Evolutionary conservation across 2,329 filamentous ascomycete species (phyloP), one percentile per base, ranked within the genome.

Genomic region (Geosmithia morbida): DNA sequence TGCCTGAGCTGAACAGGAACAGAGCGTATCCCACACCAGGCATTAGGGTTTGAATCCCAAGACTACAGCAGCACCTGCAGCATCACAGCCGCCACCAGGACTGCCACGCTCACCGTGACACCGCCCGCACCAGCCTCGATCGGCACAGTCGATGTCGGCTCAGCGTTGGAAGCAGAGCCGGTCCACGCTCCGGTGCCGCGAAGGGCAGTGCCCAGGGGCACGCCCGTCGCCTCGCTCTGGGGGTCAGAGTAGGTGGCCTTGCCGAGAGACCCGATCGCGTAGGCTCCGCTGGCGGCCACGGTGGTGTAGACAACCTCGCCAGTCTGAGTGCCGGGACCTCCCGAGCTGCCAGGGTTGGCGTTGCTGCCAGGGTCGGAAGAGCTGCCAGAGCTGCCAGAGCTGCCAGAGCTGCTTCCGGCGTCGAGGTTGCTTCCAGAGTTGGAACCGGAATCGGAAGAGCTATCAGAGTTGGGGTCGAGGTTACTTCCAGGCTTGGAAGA

Each of bases 41-140:
- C 33, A 37, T 13, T 37, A 3, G 3, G 13, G 3, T 11, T 37
- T 13, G 6, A 37, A 30, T 16, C 7, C 16, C 33, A 11, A 13
- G 11, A 57, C 45, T 45, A 55, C 55, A 41, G 56, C 51, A 46
- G 57, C 48, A 62, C 33, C 33, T 37, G 33, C 30, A 57, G 46
- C 44, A 55, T 55, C 40, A 56, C 51, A 46, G 57, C 48, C 41
- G 56, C 56, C 10, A 55, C 46, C 48, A 62, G 37, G 16, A 54
- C 57, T 16, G 54, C 43, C 46, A 63, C 40, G 17, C 61, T 52
- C 16, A 55, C 50, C 3, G 50, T 51, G 41, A 61, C 42, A 16
- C 50, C 53, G 18, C 61, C 60, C 49, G 72, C 74, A 57, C 71
- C 73, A 51, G 68, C 72, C 19, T 69, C 71, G 53, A 67, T 63